Evolutionary conservation across 148 eudicot species (phyloP), one percentile per base, ranked within the genome.

Genomic region (Amaranthus hypochondriacus): DNA sequence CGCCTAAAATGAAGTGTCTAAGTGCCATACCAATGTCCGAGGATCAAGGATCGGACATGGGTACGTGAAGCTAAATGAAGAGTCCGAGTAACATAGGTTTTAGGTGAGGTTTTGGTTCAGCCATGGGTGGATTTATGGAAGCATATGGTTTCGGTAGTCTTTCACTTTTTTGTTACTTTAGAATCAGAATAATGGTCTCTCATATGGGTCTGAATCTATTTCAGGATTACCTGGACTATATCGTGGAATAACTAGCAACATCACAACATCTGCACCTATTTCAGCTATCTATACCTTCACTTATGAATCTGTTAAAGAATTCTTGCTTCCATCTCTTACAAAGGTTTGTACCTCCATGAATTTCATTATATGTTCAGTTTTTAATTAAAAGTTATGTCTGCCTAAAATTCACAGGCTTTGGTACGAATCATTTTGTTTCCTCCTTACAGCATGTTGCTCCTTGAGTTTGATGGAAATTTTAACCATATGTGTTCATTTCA

Each of bases 221-320:
- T 43, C 89, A 92, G 97, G 97, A 62, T 69, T 92, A 47, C 77
- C 76, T 9, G 98, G 97, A 78, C 96, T 95, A 50, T 95, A 95
- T 78, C 96, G 98, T 73, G 98, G 98, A 72, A 85, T 95, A 77
- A 73, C 90, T 73, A 92, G 90, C 89, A 92, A 95, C 74, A 87
- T 95, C 83, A 86, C 95, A 56, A 79, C 90, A 53, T 92, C 97
- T 59, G 98, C 98, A 62, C 98, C 98, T 71, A 92, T 95, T 58
- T 95, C 98, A 82, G 97, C 98, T 43, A 77, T 95, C 76, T 95
- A 95, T 82, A 86, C 98, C 43, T 90, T 86, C 82, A 92, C 96
- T 12, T 95, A 95, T 81, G 98, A 95, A 79, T 86, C 98, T 39
- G 87, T 90, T 58, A 95, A 92, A 82, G 91, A 90, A 61, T 75